phyloP scores from a whole-genome alignment of 2,329 filamentous ascomycete species.

The Trichoderma sp. region DNA sequence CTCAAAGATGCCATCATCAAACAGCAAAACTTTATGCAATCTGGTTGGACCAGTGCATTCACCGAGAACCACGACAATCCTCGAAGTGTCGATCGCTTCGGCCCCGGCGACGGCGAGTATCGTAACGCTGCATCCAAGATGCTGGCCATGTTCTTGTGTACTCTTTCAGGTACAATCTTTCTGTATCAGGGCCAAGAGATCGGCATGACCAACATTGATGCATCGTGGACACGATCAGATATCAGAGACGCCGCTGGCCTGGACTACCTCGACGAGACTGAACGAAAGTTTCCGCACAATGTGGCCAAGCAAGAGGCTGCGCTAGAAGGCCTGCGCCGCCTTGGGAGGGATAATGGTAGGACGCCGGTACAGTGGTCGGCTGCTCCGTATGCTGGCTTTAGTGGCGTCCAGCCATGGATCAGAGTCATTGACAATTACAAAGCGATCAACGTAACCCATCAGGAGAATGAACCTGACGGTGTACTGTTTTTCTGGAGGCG shows the following conservation, averaged over 20 bases:
- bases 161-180: constrained; percentile 54
- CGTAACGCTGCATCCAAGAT: constrained; percentile 51
- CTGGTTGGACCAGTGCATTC: constrained; percentile 58
- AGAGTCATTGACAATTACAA: constrained; percentile 42
- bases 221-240: background rate
- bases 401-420: constrained; percentile 61
- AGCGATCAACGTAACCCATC: constrained; percentile 41
- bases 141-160: constrained; percentile 49
- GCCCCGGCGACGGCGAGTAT: constrained; percentile 37
- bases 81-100: constrained; percentile 55
- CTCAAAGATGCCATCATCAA: background rate
- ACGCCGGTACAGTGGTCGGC: constrained; percentile 67
- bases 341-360: constrained; percentile 60
- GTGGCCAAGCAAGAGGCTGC: constrained; percentile 40
- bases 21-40: background rate
- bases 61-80: constrained; percentile 65
- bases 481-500: background rate
- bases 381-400: constrained; percentile 60
- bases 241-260: constrained; percentile 34
- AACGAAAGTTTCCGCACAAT: background rate
- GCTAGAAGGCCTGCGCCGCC: constrained; percentile 48
- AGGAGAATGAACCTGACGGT: background rate
- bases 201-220: constrained; percentile 52
- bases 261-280: background rate
- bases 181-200: constrained; percentile 62